Evolutionary conservation across 75 land plant species (phyloP).

Genomic region (Pinus albicaulis): DNA sequence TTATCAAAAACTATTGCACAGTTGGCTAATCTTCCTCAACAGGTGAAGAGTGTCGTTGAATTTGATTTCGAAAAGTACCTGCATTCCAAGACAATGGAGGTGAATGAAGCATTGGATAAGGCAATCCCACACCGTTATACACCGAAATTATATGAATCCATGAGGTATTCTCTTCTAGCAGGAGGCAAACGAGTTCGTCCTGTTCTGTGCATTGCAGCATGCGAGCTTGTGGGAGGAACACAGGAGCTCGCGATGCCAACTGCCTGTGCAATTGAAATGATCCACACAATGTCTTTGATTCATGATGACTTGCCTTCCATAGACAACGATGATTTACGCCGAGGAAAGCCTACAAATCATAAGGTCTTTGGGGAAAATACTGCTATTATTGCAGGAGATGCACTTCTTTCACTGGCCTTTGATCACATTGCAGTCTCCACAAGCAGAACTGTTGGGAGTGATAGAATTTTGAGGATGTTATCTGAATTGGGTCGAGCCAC

Average conservation of each 20-base stretch:
- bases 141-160: conserved; percentile 19
- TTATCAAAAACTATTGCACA: not conserved
- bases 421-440: conserved; percentile 43
- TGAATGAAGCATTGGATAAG: conserved; percentile 19
- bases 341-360: conserved; percentile 30
- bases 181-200: conserved; percentile 39
- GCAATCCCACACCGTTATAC: conserved; percentile 12
- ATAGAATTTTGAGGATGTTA: conserved; percentile 32
- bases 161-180: conserved; percentile 28
- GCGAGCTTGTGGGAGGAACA: conserved; percentile 65
- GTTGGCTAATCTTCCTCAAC: not conserved
- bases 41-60: not conserved
- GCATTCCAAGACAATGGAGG: conserved; percentile 23
- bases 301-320: conserved; percentile 76
- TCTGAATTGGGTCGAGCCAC: conserved; percentile 41
- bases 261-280: conserved; percentile 64
- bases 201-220: conserved; percentile 62
- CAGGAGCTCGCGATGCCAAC: conserved; percentile 44
- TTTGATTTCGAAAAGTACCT: conserved; percentile 25
- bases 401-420: conserved; percentile 43
- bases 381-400: conserved; percentile 61
- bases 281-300: conserved; percentile 46
- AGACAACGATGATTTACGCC: conserved; percentile 62
- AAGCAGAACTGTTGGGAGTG: conserved; percentile 13
- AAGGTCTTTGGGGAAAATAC: conserved; percentile 31